Conservation (phyloP, 2,329 filamentous ascomycete genomes). For the Didymellaceae sp. region DNA sequence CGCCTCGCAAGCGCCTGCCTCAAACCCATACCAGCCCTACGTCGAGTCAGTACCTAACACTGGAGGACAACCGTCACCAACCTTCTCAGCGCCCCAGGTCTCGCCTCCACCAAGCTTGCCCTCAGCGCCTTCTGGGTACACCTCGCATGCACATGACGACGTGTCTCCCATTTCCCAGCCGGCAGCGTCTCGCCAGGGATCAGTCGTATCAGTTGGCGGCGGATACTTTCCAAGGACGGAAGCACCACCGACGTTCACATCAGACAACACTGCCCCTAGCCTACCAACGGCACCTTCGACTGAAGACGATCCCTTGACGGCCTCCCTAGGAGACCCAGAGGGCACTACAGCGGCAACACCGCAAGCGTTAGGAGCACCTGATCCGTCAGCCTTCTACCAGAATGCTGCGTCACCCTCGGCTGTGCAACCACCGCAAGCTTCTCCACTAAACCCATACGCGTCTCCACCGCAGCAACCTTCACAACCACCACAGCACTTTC, state of each 20-base stretch:
- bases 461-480: slow-evolving; percentile 25
- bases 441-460: slow-evolving; percentile 31
- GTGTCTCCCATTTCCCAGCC: slow-evolving; percentile 61
- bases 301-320: slow-evolving; percentile 34
- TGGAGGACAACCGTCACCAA: slow-evolving; percentile 53
- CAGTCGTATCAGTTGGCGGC: slow-evolving; percentile 55
- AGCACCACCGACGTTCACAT: slow-evolving; percentile 56
- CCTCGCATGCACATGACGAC: slow-evolving; percentile 51
- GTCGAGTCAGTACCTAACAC: slow-evolving; percentile 69
- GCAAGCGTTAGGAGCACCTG: slow-evolving; percentile 32
- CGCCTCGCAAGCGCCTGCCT: slow-evolving; percentile 29
- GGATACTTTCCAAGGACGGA: slow-evolving; percentile 63
- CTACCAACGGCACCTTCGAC: slow-evolving; percentile 47
- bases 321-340: slow-evolving; percentile 6
- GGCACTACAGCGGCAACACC: slow-evolving; percentile 1
- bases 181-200: slow-evolving; percentile 53
- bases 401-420: slow-evolving; percentile 46
- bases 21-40: slow-evolving; percentile 54
- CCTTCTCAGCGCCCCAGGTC: slow-evolving; percentile 52
- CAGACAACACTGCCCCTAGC: slow-evolving; percentile 43
- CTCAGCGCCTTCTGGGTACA: slow-evolving; percentile 40
- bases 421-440: slow-evolving; percentile 30
- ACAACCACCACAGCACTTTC: slow-evolving; percentile 18
- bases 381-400: slow-evolving; percentile 44
- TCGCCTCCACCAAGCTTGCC: slow-evolving; percentile 50